A percentile compares a stretch with the other conserved stretches of the same genome.
Conservation (phyloP, 371 early-diverging fungal species). For the Saksenaea vasiformis region DNA sequence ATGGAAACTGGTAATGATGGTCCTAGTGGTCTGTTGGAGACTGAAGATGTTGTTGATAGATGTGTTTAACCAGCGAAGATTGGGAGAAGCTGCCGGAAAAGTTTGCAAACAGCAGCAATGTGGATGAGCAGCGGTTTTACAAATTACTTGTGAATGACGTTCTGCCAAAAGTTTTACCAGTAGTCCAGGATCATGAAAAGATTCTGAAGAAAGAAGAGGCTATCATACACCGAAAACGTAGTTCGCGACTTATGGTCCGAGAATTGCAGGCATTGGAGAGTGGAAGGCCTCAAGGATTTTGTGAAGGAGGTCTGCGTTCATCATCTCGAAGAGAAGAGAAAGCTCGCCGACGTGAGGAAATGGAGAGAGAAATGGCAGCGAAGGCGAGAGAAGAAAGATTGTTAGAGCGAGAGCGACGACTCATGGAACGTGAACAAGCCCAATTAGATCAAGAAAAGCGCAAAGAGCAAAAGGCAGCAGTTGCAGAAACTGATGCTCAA, state of each 20-base stretch:
- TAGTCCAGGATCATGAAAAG: conserved; percentile 56
- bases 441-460: conserved; percentile 28
- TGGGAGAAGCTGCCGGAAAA: conserved; percentile 63
- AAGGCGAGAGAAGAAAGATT: conserved; percentile 55
- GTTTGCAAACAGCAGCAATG: conserved; percentile 54
- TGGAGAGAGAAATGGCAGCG: conserved; percentile 33
- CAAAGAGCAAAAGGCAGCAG: conserved; percentile 14
- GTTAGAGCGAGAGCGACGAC: conserved; percentile 52
- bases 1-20: conserved; percentile 44
- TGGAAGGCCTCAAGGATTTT: conserved; percentile 6
- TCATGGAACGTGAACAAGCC: conserved; percentile 47
- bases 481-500: conserved; percentile 11
- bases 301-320: conserved; percentile 11
- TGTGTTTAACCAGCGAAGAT: conserved; percentile 57
- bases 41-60: conserved; percentile 22
- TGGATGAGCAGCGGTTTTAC: conserved; percentile 62
- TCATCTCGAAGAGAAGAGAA: conserved; percentile 45
- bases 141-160: conserved; percentile 53
- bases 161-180: conserved; percentile 61
- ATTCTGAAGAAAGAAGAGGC: conserved; percentile 55
- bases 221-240: conserved; percentile 63
- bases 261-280: conserved; percentile 55
- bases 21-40: neutral
- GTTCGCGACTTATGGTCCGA: conserved; percentile 63
- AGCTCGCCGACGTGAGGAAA: conserved; percentile 32